phyloP scores from a whole-genome alignment of 2,329 filamentous ascomycete genomes.

The Metarhizium robertsii region DNA sequence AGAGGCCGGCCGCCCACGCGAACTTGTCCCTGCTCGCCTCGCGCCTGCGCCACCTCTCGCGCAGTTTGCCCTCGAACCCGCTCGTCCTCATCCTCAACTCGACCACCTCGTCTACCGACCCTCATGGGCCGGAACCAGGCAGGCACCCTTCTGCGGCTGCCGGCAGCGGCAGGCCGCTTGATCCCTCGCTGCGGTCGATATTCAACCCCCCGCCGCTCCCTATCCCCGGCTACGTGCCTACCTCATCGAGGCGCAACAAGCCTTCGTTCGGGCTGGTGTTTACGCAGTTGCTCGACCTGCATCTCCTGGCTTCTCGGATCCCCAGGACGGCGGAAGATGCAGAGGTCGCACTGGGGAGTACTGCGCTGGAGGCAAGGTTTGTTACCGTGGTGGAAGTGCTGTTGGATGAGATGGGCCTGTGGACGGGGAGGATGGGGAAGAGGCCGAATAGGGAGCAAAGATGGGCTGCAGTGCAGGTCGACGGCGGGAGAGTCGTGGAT shows the following conservation, averaged over 20 bases:
- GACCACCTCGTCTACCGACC: constrained; percentile 20
- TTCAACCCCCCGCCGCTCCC: constrained; percentile 28
- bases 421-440: constrained; percentile 24
- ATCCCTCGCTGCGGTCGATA: constrained; percentile 40
- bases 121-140: constrained; percentile 1
- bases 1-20: constrained; percentile 37
- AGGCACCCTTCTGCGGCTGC: background rate
- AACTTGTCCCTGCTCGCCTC: constrained; percentile 37
- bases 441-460: constrained; percentile 37
- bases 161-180: constrained; percentile 12
- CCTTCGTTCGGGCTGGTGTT: constrained; percentile 47
- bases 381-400: constrained; percentile 42
- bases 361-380: constrained; percentile 8
- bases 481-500: constrained; percentile 27
- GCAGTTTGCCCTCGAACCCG: constrained; percentile 28
- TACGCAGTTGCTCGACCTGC: constrained; percentile 42
- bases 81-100: constrained; percentile 48
- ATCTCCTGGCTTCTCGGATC: constrained; percentile 39
- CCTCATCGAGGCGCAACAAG: constrained; percentile 27
- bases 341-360: constrained; percentile 14
- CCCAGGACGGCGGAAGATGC: constrained; percentile 31
- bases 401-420: constrained; percentile 39
- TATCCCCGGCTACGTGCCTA: constrained; percentile 9
- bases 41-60: constrained; percentile 36
- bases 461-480: constrained; percentile 41